Conservation (phyloP, 331 rosid species). For the Arachis monticola region DNA sequence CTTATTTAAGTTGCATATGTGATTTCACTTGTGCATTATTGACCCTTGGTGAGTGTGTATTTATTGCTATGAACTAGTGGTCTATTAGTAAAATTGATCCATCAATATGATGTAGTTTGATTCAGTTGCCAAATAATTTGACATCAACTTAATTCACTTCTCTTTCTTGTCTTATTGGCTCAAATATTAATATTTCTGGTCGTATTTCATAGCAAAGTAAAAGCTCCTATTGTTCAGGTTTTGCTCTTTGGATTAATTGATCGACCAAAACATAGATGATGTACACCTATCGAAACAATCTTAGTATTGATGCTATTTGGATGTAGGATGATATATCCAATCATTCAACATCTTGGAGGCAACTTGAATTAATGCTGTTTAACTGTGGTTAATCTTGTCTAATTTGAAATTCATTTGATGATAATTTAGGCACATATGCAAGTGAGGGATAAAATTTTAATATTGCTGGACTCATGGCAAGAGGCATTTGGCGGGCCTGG, state of each 20-base stretch:
- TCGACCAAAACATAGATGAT: constrained; percentile 10
- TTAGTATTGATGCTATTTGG: constrained; percentile 3
- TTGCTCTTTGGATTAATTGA: neutral
- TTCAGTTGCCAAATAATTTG: constrained; percentile 22
- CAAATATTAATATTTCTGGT: constrained; percentile 12
- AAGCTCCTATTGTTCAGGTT: constrained; percentile 8
- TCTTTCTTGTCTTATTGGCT: neutral
- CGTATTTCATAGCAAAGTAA: neutral
- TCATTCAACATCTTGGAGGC: constrained; percentile 11
- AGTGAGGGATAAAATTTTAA: constrained; percentile 88
- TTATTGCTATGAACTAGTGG: neutral
- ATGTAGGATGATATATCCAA: constrained; percentile 12
- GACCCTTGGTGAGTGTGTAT: constrained; percentile 8
- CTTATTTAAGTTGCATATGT: constrained; percentile 34
- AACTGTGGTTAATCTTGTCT: constrained; percentile 19
- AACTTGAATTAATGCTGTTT: neutral
- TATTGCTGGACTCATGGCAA: constrained; percentile 89
- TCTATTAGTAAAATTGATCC: neutral
- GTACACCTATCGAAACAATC: constrained; percentile 19
- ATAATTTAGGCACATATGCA: constrained; percentile 85
- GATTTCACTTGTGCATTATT: constrained; percentile 20
- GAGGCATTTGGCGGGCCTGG: constrained; percentile 94
- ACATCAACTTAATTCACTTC: neutral
- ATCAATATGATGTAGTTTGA: neutral
- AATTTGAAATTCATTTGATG: constrained; percentile 35